A percentile compares a stretch with the other conserved stretches of the same genome.
phyloP scores from a whole-genome alignment of 1,284 basidiomycete species.

The Lentinus polychrous region DNA sequence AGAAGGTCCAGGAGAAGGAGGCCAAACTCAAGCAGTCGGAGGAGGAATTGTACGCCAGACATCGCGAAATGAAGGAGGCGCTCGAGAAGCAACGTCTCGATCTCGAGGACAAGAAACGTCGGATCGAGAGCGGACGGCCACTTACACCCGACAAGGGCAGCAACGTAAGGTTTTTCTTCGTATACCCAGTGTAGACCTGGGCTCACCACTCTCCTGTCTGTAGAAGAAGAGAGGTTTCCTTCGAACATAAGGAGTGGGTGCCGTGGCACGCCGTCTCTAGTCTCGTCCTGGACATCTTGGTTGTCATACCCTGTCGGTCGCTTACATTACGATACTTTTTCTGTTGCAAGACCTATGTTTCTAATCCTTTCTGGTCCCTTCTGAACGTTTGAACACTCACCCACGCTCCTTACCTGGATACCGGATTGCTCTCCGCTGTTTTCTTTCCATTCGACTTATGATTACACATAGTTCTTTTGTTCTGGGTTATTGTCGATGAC shows the following conservation, averaged over 20 bases:
- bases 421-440: conserved; percentile 35
- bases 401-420: conserved; percentile 60
- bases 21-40: conserved; percentile 96
- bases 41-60: conserved; percentile 94
- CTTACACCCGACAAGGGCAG: conserved; percentile 86
- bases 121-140: conserved; percentile 89
- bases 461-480: conserved; percentile 21
- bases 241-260: conserved; percentile 40
- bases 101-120: conserved; percentile 97
- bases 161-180: conserved; percentile 42
- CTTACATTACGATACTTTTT: conserved; percentile 34
- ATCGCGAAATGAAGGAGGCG: conserved; percentile 98
- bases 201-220: conserved; percentile 22
- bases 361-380: conserved; percentile 18
- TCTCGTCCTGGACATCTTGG: conserved; percentile 18
- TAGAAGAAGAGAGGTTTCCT: conserved; percentile 76
- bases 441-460: conserved; percentile 43
- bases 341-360: conserved; percentile 33
- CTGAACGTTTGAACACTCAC: conserved; percentile 32
- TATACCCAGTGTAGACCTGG: conserved; percentile 1
- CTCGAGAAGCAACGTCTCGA: conserved; percentile 95
- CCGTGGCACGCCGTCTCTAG: conserved; percentile 8
- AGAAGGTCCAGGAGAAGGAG: conserved; percentile 98
- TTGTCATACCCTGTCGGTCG: conserved; percentile 1
- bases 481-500: conserved; percentile 29